Conservation (phyloP, 176 grass and related monocot species). For the Otatea glauca region DNA sequence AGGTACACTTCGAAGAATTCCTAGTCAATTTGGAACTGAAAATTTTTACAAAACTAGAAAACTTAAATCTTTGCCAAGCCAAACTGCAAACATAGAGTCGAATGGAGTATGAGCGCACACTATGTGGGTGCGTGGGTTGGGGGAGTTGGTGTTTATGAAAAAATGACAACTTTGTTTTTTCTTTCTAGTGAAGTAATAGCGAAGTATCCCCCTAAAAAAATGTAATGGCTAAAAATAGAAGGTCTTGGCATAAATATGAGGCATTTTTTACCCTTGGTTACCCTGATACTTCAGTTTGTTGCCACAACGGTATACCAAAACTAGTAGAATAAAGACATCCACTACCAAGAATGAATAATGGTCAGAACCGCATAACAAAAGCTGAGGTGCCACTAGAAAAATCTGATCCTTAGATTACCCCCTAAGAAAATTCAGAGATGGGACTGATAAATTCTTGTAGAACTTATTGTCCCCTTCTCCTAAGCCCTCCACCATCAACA, state of each 20-base stretch:
- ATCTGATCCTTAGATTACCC: background rate
- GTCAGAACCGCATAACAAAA: background rate
- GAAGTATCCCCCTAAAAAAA: background rate
- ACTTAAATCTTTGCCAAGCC: too few species aligned
- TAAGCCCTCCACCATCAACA: background rate
- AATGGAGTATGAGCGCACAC: too few species aligned
- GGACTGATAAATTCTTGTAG: background rate
- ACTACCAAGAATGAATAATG: background rate
- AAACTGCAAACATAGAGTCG: too few species aligned
- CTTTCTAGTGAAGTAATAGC: background rate
- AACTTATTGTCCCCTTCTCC: background rate
- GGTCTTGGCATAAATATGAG: background rate
- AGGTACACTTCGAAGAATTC: too few species aligned
- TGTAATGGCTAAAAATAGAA: constrained; percentile 6
- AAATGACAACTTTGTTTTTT: background rate
- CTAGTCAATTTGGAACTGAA: too few species aligned
- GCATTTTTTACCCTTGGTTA: background rate
- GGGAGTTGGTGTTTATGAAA: background rate
- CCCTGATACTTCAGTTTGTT: constrained; percentile 1
- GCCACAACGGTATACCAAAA: background rate
- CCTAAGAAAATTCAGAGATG: background rate
- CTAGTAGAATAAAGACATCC: constrained; percentile 8
- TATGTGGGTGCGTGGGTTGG: too few species aligned
- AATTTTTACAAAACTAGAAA: too few species aligned
- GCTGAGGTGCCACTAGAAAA: background rate